These are phyloP conservation scores for Chloromonas sp. DNA, from an alignment of 163 green algal species.

Conservation along the genomic window DNA sequence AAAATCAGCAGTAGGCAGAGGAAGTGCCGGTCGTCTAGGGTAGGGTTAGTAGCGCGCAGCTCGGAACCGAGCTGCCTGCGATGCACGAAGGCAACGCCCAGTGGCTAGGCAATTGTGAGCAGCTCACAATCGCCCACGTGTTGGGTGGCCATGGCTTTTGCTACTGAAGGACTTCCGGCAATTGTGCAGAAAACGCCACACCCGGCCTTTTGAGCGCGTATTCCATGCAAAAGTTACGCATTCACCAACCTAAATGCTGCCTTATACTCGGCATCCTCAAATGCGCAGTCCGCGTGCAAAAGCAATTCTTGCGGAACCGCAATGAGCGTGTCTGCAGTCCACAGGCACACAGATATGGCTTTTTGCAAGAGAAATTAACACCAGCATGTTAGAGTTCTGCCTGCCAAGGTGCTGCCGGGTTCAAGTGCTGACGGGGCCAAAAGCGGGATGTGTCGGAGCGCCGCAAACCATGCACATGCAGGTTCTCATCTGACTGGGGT, in stretches of 20 bases:
- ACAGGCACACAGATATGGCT: not conserved
- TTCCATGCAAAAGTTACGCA: no score
- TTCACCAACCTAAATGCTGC: slow-evolving; percentile 14
- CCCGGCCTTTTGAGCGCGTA: no score
- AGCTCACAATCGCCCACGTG: no score
- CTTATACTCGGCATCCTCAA: slow-evolving; percentile 24
- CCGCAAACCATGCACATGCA: no score
- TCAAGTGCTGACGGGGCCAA: no score
- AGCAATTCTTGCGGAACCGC: slow-evolving; percentile 35
- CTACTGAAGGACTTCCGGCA: no score
- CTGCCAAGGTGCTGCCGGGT: no score
- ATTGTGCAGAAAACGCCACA: no score
- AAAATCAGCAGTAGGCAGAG: slow-evolving; percentile 41
- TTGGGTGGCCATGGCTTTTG: no score
- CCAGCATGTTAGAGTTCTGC: no score
- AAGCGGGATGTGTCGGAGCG: no score
- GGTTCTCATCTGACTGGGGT: no score
- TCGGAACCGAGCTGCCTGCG: not conserved
- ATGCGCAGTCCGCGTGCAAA: slow-evolving; percentile 25
- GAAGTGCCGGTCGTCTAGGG: slow-evolving; percentile 18
- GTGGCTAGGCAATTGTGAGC: not conserved
- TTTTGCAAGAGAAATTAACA: not conserved
- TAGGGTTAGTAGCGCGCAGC: slow-evolving; percentile 4
- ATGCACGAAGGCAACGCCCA: not conserved
- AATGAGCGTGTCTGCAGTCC: slow-evolving; percentile 15